Evolutionary conservation across 306 rosid species (phyloP), one percentile per base, ranked within the genome.

Genomic region (Lathyrus oleraceus): DNA sequence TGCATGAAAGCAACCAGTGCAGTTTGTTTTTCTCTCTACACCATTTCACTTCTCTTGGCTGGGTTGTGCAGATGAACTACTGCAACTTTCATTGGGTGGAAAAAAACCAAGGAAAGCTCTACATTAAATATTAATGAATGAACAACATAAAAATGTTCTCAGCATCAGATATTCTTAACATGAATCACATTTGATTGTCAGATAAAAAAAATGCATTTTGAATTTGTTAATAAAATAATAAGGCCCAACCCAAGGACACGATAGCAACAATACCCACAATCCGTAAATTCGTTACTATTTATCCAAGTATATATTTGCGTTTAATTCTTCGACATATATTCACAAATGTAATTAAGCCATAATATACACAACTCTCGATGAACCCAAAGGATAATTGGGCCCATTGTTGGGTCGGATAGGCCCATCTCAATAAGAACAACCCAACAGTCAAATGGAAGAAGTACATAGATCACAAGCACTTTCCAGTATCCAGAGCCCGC

Each of bases 321-420:
- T 32, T 59, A 59, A 59, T 19, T 59, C 45, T 61, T 30, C 6
- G 4, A 10, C 25, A 35, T 59, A 60, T 32, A 16, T 4, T 61
- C 66, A 38, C 32, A 39, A 38, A 16, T 3, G 59, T 42, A 27
- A 16, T 36, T 16, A 36, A 17, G 23, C 65, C 65, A 44, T 60
- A 32, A 60, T 60, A 59, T 36, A 61, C 48, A 61, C 15, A 23
- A 53, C 52, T 6, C 43, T 14, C 17, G 8, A 27, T 2, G 40
- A 53, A 70, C 44, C 67, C 61, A 64, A 30, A 72, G 17, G 21
- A 17, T 9, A 58, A 13, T 48, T 71, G 83, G 85, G 78, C 85
- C 88, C 79, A 81, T 65, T 65, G 10, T 6, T 35, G 10, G 39
- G 39, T 7, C 32, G 69, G 39, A 65, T 42, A 27, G 56, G 86